Evolutionary conservation across 331 rosid genomes (phyloP).

Genomic region (Phaseolus coccineus): DNA sequence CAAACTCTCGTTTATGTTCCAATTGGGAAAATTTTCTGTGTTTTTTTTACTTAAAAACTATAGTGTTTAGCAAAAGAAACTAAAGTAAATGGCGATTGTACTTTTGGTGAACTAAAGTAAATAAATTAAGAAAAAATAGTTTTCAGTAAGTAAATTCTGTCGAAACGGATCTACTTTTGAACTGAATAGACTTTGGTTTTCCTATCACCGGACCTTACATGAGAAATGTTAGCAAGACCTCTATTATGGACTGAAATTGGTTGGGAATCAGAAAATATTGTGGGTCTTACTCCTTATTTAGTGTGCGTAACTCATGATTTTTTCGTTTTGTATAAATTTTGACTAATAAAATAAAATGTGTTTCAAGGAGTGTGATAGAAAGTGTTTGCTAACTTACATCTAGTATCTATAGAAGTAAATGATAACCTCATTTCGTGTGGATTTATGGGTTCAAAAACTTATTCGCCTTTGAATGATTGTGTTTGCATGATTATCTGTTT

Average conservation of each 20-base stretch:
- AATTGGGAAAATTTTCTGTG: not conserved
- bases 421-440: slow-evolving; percentile 6
- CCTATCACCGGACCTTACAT: not conserved
- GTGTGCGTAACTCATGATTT: not conserved
- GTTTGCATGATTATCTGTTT: not conserved
- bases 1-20: not conserved
- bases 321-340: not conserved
- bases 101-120: not conserved
- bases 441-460: slow-evolving; percentile 1
- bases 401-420: slow-evolving; percentile 17
- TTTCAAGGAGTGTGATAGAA: not conserved
- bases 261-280: not conserved
- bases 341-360: not conserved
- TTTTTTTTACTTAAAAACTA: not conserved
- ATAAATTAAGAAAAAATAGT: not conserved
- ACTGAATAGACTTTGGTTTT: not conserved
- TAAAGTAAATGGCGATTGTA: not conserved
- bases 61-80: slow-evolving; percentile 2
- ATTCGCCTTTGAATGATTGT: slow-evolving; percentile 2
- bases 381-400: not conserved
- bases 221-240: not conserved
- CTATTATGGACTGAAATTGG: not conserved
- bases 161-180: not conserved
- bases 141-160: not conserved
- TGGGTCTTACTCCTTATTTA: not conserved